Base-by-base conservation (phyloP, 805 yeast species). In the Lachancea sp. region DNA sequence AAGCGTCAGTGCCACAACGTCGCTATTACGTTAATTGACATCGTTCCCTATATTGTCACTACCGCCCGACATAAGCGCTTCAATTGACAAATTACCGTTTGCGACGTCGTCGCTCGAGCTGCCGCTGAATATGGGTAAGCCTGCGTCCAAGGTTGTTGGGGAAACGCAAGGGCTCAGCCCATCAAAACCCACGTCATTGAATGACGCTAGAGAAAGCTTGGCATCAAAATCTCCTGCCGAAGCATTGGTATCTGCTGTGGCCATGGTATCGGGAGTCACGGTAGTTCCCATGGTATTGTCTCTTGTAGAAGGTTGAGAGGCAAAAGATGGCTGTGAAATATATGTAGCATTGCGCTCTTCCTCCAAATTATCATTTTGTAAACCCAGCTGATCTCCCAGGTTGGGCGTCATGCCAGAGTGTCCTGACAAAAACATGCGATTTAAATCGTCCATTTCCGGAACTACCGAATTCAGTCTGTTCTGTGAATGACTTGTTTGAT, bases 391-490 rank as follows among this genome's bases (percentile, higher is more conserved):
- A 6, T 23, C 37, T 2, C 23, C 36, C 24, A 26, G 7, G n/a
- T 17, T 11, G 7, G 41, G 34, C 2, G 41, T 22, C 25, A 23
- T 15, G 30, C 30, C 29, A 8, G 33, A 16, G 16, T 25, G 25
- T 1, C 38, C 38, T 12, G 42, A 33, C 26, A 40, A n/a, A 24
- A 40, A 40, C 43, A 40, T 40, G 24, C 43, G 39, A 25, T 40
- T 33, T 3, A 40, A 17, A 17, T 40, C 39, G 15, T 40, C 43
- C 32, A 26, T 26, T 20, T 29, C 32, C 12, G 42, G 38, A 12
- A 22, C 38, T 13, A 35, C 43, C 9, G 43, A 40, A 28, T 40
- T 40, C 21, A 40, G 22, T 11, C 43, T 18, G 29, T 40, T 40
- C n/a, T 39, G 38, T 2, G 42, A 26, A 30, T 39, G 28, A 11